Evolutionary conservation across 305 asterid species (phyloP).

Genomic region (Fraxinus paxiana): DNA sequence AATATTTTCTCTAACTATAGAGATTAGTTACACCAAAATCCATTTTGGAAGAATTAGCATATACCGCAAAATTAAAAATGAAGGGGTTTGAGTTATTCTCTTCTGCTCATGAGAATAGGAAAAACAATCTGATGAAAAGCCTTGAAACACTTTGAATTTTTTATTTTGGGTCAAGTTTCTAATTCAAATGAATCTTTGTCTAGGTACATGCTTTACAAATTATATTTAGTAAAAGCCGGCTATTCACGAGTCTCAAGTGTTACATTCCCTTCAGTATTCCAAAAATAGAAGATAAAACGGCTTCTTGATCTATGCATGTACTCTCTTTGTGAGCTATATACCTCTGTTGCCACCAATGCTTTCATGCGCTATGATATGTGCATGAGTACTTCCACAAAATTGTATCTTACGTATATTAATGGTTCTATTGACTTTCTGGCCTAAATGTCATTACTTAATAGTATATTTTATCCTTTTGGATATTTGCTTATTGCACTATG

Average conservation of each 20-base stretch:
- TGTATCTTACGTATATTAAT: not conserved
- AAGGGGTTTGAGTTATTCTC: not conserved
- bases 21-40: not conserved
- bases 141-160: not conserved
- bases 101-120: not conserved
- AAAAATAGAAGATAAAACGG: not conserved
- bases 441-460: not conserved
- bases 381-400: not conserved
- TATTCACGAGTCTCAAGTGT: not conserved
- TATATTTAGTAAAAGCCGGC: not conserved
- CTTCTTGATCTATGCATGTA: not conserved
- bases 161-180: not conserved
- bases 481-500: not conserved
- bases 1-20: not conserved
- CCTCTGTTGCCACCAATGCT: slow-evolving; percentile 1
- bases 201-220: not conserved
- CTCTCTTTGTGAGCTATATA: not conserved
- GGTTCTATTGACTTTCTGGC: not conserved
- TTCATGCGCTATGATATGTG: slow-evolving; percentile 4
- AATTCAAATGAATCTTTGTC: not conserved
- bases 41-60: not conserved
- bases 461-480: not conserved
- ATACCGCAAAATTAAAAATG: not conserved
- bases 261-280: not conserved
- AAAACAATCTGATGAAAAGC: not conserved